Conservation (phyloP, 192 early-diverging fungal genomes). For the Coemansia sp. region DNA sequence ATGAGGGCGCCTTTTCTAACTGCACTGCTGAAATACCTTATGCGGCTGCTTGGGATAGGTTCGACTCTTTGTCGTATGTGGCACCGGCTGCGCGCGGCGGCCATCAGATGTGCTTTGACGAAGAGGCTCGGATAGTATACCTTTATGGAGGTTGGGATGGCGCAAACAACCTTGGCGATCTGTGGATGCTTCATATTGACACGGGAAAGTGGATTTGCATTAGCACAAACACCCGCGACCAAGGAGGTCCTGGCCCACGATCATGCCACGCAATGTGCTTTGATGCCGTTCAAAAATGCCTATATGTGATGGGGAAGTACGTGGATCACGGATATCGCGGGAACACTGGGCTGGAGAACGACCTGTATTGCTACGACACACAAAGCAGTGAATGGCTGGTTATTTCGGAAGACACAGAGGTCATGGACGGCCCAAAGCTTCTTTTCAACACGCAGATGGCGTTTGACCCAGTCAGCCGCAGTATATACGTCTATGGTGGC, state of each 20-base stretch:
- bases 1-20: slow-evolving; percentile 68
- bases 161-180: slow-evolving; percentile 79
- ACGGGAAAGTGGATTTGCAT: slow-evolving; percentile 73
- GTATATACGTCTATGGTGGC: slow-evolving; percentile 93
- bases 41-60: slow-evolving; percentile 67
- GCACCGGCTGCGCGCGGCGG: slow-evolving; percentile 80
- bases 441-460: slow-evolving; percentile 96
- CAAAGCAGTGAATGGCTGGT: slow-evolving; percentile 66
- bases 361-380: slow-evolving; percentile 91
- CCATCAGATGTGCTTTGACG: slow-evolving; percentile 96
- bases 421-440: slow-evolving; percentile 81
- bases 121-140: slow-evolving; percentile 71
- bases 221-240: slow-evolving; percentile 69
- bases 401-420: slow-evolving; percentile 80
- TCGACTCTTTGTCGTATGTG: slow-evolving; percentile 9
- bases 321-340: slow-evolving; percentile 75
- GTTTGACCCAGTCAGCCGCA: slow-evolving; percentile 68
- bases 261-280: slow-evolving; percentile 94
- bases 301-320: slow-evolving; percentile 90
- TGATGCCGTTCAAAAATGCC: slow-evolving; percentile 69
- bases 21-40: slow-evolving; percentile 73
- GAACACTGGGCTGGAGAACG: slow-evolving; percentile 71
- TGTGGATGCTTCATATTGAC: slow-evolving; percentile 79
- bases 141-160: slow-evolving; percentile 97
- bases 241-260: slow-evolving; percentile 83